Conservation (phyloP, 2,329 filamentous ascomycete species). For the Penicillium sp. region DNA sequence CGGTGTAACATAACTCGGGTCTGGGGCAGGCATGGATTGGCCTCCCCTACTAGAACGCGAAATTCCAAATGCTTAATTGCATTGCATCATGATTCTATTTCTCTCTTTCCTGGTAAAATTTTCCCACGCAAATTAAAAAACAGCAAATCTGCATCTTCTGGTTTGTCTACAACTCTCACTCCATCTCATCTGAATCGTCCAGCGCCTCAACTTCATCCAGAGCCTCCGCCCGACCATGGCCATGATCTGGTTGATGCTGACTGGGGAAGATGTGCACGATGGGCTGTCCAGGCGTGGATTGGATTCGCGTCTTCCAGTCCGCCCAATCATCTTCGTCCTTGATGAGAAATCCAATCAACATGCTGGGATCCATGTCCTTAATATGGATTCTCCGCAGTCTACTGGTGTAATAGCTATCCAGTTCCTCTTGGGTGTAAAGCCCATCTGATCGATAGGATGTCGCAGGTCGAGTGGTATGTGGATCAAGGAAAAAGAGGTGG, state of each 20-base stretch:
- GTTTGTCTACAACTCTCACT: neutral
- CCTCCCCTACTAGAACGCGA: conserved; percentile 39
- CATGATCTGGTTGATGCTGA: conserved; percentile 58
- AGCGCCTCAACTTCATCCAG: conserved; percentile 88
- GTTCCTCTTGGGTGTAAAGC: conserved; percentile 65
- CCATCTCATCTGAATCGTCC: conserved; percentile 61
- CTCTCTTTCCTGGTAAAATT: neutral
- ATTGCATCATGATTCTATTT: conserved; percentile 22
- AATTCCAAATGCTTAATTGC: conserved; percentile 36
- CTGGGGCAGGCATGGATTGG: conserved; percentile 34
- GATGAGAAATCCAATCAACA: conserved; percentile 93
- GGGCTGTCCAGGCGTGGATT: conserved; percentile 73
- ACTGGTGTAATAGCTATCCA: conserved; percentile 83
- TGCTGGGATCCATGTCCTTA: conserved; percentile 94
- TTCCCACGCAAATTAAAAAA: neutral
- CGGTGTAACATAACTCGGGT: conserved; percentile 50
- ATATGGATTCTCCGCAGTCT: conserved; percentile 80
- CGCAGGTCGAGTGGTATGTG: conserved; percentile 78
- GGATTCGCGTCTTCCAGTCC: conserved; percentile 75
- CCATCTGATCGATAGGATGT: conserved; percentile 62
- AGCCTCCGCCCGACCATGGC: conserved; percentile 65
- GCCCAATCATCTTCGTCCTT: conserved; percentile 78
- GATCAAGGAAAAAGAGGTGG: conserved; percentile 90
- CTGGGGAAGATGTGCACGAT: conserved; percentile 81
- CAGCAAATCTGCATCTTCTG: neutral